A percentile compares a stretch with the other conserved stretches of the same genome.
These are phyloP conservation scores for Areca catechu DNA, from an alignment of 176 grass and related monocot species.

Conservation along the genomic window DNA sequence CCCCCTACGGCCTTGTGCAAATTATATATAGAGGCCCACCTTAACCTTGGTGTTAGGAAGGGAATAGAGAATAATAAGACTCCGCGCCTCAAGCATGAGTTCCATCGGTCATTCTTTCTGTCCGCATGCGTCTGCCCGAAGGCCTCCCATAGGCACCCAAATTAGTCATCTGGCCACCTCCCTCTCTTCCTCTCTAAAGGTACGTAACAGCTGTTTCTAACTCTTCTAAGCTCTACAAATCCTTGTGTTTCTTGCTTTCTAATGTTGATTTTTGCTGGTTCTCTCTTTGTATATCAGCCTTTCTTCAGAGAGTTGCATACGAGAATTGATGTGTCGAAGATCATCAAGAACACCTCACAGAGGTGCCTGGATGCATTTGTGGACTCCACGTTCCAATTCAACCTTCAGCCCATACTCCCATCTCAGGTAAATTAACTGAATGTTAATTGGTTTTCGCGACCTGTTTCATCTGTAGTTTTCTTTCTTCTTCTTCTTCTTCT, in stretches of 20 bases:
- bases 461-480: too few relatives aligned
- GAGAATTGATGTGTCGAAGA: slow-evolving; percentile 9
- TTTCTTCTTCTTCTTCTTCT: too few relatives aligned
- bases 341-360: slow-evolving; percentile 12
- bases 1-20: too few relatives aligned
- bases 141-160: slow-evolving; percentile 1
- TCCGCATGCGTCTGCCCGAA: background rate
- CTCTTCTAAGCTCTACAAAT: too few relatives aligned
- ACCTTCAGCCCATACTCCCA: slow-evolving; percentile 16
- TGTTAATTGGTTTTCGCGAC: background rate
- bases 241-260: too few relatives aligned
- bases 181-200: slow-evolving; percentile 17
- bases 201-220: background rate
- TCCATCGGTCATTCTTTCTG: too few relatives aligned
- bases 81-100: too few relatives aligned
- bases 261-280: background rate
- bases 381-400: slow-evolving; percentile 34
- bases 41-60: too few relatives aligned
- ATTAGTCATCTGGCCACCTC: slow-evolving; percentile 2
- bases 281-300: background rate
- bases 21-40: too few relatives aligned
- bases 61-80: too few relatives aligned
- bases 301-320: slow-evolving; percentile 9
- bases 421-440: slow-evolving; percentile 30
- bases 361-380: slow-evolving; percentile 31